Evolutionary conservation across 1,139 yeast genomes (phyloP).

Genomic region (Kodamaea alishanica): DNA sequence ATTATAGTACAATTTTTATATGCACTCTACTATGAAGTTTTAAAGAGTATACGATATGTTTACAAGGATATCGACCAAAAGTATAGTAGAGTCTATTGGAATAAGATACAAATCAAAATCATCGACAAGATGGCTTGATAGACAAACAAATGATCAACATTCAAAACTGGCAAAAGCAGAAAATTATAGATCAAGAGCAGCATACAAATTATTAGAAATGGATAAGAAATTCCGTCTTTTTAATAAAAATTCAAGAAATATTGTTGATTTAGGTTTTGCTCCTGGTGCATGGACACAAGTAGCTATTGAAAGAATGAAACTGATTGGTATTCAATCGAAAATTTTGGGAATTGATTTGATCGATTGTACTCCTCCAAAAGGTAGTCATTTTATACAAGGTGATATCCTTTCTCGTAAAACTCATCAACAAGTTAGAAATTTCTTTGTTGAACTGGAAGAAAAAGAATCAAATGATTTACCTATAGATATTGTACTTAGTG

Average conservation of each 20-base stretch:
- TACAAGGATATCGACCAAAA: too few relatives aligned
- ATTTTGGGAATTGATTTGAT: conserved; percentile 44
- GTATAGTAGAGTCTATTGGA: not conserved
- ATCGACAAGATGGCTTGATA: conserved; percentile 68
- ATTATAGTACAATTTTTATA: too few relatives aligned
- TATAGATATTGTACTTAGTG: conserved; percentile 40
- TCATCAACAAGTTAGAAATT: conserved; percentile 27
- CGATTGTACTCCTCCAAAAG: conserved; percentile 37
- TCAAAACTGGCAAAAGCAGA: conserved; percentile 62
- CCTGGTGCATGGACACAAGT: conserved; percentile 53
- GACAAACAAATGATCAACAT: conserved; percentile 64
- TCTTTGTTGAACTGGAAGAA: conserved; percentile 10
- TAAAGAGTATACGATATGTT: too few relatives aligned
- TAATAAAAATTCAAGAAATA: conserved; percentile 44
- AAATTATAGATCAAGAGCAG: conserved; percentile 80
- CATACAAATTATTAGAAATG: conserved; percentile 74
- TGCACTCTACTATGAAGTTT: too few relatives aligned
- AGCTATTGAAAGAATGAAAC: conserved; percentile 26
- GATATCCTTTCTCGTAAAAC: conserved; percentile 35
- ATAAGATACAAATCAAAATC: conserved; percentile 33
- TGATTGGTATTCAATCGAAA: conserved; percentile 11
- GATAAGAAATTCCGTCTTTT: conserved; percentile 63
- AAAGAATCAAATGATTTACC: conserved; percentile 4
- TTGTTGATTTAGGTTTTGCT: conserved; percentile 67
- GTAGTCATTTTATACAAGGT: conserved; percentile 40